phyloP scores from a whole-genome alignment of 2,329 filamentous ascomycete genomes.

The Sporothrix luriei region DNA sequence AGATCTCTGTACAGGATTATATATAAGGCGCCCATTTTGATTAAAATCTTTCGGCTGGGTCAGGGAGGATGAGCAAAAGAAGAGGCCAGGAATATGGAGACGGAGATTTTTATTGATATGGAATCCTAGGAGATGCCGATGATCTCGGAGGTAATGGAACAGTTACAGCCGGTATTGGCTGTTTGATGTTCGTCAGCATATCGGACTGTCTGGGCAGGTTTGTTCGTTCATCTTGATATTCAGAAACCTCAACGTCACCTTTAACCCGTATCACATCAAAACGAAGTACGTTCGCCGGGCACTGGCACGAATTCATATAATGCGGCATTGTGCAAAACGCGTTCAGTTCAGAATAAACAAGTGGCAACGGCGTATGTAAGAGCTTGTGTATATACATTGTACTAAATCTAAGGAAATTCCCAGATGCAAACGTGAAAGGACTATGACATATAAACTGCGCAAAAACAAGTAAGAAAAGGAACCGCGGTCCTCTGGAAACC shows the following conservation, averaged over 20 bases:
- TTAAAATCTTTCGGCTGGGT: background rate
- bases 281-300: constrained; percentile 57
- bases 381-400: constrained; percentile 19
- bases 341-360: background rate
- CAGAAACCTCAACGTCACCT: background rate
- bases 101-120: background rate
- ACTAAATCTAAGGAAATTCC: background rate
- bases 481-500: background rate
- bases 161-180: constrained; percentile 56
- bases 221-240: background rate
- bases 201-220: constrained; percentile 59
- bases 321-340: background rate
- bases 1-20: background rate
- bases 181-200: constrained; percentile 64
- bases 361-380: background rate
- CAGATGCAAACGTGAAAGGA: constrained; percentile 5
- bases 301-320: too few species aligned
- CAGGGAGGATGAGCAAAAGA: background rate
- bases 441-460: background rate
- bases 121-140: constrained; percentile 64
- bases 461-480: background rate
- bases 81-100: background rate
- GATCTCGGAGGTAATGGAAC: constrained; percentile 69
- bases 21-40: background rate
- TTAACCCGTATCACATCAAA: constrained; percentile 56